Evolutionary conservation across 108 stramenopile species (phyloP).

Genomic region (Cylindrotheca closterium): DNA sequence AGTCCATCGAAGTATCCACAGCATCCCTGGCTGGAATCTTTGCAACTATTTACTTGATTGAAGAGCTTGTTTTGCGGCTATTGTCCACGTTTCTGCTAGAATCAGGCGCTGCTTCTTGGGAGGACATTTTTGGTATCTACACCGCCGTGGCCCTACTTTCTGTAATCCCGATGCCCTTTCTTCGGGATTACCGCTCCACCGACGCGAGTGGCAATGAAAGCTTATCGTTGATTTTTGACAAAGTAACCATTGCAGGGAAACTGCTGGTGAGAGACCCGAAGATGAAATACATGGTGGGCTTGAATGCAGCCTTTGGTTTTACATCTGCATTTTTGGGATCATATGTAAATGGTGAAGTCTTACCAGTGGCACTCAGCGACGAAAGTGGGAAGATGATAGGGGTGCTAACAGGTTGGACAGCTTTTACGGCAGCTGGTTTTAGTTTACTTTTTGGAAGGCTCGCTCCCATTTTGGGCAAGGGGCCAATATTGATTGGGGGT

Average conservation of each 20-base stretch:
- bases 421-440: slow-evolving; percentile 56
- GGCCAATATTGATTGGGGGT: slow-evolving; percentile 54
- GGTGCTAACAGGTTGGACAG: slow-evolving; percentile 48
- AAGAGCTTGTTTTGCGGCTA: slow-evolving; percentile 62
- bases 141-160: slow-evolving; percentile 45
- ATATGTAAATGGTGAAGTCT: slow-evolving; percentile 77
- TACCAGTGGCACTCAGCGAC: slow-evolving; percentile 56
- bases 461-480: slow-evolving; percentile 36
- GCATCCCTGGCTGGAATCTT: slow-evolving; percentile 65
- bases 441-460: slow-evolving; percentile 57
- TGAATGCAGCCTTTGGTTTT: slow-evolving; percentile 78
- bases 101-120: slow-evolving; percentile 41
- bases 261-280: slow-evolving; percentile 65
- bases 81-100: slow-evolving; percentile 60
- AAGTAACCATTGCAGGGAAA: slow-evolving; percentile 55
- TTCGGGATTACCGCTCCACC: slow-evolving; percentile 28
- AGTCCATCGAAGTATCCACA: slow-evolving; percentile 39
- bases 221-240: slow-evolving; percentile 24
- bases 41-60: slow-evolving; percentile 70
- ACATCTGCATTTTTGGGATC: slow-evolving; percentile 63
- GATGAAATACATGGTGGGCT: slow-evolving; percentile 78
- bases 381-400: slow-evolving; percentile 59
- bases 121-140: slow-evolving; percentile 59
- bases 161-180: slow-evolving; percentile 40
- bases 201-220: slow-evolving; percentile 1